Evolutionary conservation across 768 basidiomycete species (phyloP).

Genomic region (Lentinula lateritia): DNA sequence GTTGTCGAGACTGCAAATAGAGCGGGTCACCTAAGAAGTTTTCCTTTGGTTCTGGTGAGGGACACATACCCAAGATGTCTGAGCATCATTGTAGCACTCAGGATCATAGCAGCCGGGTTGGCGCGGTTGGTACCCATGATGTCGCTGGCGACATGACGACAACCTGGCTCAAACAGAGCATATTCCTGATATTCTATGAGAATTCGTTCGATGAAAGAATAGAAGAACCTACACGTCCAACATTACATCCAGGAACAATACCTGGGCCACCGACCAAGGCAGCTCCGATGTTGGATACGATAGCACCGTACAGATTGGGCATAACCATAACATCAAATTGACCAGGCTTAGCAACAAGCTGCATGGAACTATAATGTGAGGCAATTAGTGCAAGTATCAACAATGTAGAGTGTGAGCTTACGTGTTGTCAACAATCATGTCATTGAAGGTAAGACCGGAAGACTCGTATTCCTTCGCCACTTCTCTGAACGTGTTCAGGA

Average conservation of each 20-base stretch:
- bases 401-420: constrained; percentile 26
- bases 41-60: constrained; percentile 1
- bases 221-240: constrained; percentile 67
- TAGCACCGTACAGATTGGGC: constrained; percentile 96
- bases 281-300: constrained; percentile 97
- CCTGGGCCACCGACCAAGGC: constrained; percentile 98
- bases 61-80: constrained; percentile 82
- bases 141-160: constrained; percentile 90
- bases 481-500: constrained; percentile 95
- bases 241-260: constrained; percentile 96
- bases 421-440: constrained; percentile 99
- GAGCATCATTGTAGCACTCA: constrained; percentile 97
- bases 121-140: constrained; percentile 96
- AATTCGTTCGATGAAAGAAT: neutral
- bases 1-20: constrained; percentile 67
- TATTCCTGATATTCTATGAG: constrained; percentile 58
- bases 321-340: constrained; percentile 99
- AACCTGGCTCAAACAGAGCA: constrained; percentile 97
- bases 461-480: constrained; percentile 96
- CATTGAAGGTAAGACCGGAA: constrained; percentile 86
- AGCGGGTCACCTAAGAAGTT: constrained; percentile 4
- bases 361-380: constrained; percentile 77
- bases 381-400: neutral
- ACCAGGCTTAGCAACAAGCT: constrained; percentile 90
- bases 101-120: constrained; percentile 96